Evolutionary conservation across 164 flowering plant species (phyloP).

Genomic region (Pachysandra terminalis): DNA sequence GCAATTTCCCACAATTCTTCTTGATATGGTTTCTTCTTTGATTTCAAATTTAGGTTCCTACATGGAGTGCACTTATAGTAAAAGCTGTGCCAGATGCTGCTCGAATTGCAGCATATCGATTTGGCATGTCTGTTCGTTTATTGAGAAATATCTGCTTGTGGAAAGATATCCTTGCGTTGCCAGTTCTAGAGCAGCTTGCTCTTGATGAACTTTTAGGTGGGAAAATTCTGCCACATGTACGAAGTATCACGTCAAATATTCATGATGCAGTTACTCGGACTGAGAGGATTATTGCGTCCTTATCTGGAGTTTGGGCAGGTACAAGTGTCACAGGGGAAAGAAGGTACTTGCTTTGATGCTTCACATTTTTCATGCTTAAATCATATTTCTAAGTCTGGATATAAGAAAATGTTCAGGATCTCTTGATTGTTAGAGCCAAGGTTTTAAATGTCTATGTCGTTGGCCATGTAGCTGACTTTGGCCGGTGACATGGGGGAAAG

Average conservation of each 20-base stretch:
- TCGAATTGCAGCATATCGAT: constrained; percentile 76
- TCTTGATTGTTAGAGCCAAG: too few relatives aligned
- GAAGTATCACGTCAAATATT: constrained; percentile 56
- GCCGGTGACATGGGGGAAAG: too few relatives aligned
- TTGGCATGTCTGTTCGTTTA: constrained; percentile 83
- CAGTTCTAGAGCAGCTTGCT: constrained; percentile 77
- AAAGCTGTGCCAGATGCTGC: constrained; percentile 85
- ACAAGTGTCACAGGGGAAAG: constrained; percentile 40
- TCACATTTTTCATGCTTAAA: too few relatives aligned
- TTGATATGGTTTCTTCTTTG: constrained; percentile 4
- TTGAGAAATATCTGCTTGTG: constrained; percentile 85
- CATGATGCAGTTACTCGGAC: constrained; percentile 89
- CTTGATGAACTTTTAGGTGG: constrained; percentile 74
- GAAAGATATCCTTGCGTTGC: constrained; percentile 73
- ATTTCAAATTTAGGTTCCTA: constrained; percentile 58
- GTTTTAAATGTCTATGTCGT: too few relatives aligned
- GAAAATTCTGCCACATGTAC: constrained; percentile 82
- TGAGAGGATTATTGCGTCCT: constrained; percentile 73
- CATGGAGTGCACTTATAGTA: constrained; percentile 67
- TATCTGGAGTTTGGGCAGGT: constrained; percentile 84
- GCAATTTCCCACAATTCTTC: background rate
- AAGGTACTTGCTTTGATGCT: constrained; percentile 42
- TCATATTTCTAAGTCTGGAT: background rate
- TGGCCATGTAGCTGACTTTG: too few relatives aligned
- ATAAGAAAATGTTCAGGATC: background rate